A percentile compares a stretch with the other conserved stretches of the same genome.
Conservation (phyloP, 2,329 filamentous ascomycete species). For the Monosporascus sp. region DNA sequence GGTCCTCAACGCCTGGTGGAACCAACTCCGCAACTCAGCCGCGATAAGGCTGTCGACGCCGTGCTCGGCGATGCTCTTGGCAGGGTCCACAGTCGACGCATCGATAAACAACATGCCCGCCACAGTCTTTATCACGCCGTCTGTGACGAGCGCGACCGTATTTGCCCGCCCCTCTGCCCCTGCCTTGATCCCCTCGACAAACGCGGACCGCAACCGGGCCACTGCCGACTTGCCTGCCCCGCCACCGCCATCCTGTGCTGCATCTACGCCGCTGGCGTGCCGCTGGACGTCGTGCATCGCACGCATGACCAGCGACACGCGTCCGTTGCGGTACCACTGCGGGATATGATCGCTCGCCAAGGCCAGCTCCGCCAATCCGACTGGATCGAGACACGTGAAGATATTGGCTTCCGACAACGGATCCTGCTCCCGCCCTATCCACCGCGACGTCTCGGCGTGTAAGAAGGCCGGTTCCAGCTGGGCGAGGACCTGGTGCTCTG, state of each 20-base stretch:
- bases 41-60: not conserved
- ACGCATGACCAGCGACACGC: constrained; percentile 4
- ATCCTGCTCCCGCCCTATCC: not conserved
- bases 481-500: too few relatives aligned
- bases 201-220: not conserved
- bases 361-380: not conserved
- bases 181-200: not conserved
- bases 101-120: constrained; percentile 3
- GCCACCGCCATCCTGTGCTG: not conserved
- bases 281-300: constrained; percentile 2
- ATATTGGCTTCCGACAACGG: constrained; percentile 2
- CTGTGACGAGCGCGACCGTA: not conserved
- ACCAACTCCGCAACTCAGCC: too few relatives aligned
- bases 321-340: constrained; percentile 1
- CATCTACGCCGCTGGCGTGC: not conserved
- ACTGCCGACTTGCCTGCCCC: not conserved
- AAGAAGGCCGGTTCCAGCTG: too few relatives aligned
- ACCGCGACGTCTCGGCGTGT: too few relatives aligned
- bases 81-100: constrained; percentile 4
- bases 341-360: not conserved
- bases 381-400: constrained; percentile 5
- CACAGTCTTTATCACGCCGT: not conserved
- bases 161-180: not conserved
- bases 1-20: too few relatives aligned
- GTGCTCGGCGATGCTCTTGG: constrained; percentile 3